Evolutionary conservation across 805 yeast genomes (phyloP).

Genomic region (Myxozyma monticola): DNA sequence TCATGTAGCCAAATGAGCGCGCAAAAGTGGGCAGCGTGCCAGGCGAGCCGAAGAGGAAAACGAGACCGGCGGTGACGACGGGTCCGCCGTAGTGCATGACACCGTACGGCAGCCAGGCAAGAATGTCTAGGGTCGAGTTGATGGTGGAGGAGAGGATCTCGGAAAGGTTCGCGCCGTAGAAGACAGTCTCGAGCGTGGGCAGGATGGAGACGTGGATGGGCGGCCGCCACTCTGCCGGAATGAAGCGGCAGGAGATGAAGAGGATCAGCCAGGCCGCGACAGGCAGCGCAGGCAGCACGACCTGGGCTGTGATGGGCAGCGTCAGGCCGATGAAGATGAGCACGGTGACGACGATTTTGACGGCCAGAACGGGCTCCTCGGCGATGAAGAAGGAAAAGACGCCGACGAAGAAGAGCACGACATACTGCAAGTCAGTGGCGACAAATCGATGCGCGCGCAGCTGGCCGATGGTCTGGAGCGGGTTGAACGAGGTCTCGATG

Average conservation of each 20-base stretch:
- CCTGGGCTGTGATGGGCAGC: conserved; percentile 79
- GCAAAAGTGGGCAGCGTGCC: conserved; percentile 79
- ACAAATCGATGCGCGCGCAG: conserved; percentile 39
- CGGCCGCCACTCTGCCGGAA: conserved; percentile 75
- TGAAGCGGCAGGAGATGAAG: conserved; percentile 63
- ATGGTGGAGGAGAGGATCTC: conserved; percentile 72
- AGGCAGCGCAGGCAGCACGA: conserved; percentile 80
- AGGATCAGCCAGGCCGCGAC: conserved; percentile 81
- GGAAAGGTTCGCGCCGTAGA: conserved; percentile 87
- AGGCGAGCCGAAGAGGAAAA: conserved; percentile 91
- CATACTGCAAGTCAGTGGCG: conserved; percentile 48
- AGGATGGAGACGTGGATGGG: conserved; percentile 84
- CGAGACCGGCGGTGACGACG: conserved; percentile 72
- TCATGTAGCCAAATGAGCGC: conserved; percentile 95
- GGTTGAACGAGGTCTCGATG: conserved; percentile 29
- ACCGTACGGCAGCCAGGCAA: conserved; percentile 97
- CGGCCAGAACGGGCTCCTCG: conserved; percentile 36
- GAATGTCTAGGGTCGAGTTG: conserved; percentile 64
- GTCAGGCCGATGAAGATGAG: conserved; percentile 59
- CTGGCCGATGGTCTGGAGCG: conserved; percentile 35
- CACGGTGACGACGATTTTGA: conserved; percentile 42
- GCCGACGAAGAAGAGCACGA: conserved; percentile 52
- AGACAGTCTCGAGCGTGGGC: conserved; percentile 88
- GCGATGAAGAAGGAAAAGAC: conserved; percentile 49
- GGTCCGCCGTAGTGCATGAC: conserved; percentile 86